Percentiles rank a stretch among this genome's conserved stretches.
Conservation (phyloP, 78 protist species). For the Dictyostelium capitatum region DNA sequence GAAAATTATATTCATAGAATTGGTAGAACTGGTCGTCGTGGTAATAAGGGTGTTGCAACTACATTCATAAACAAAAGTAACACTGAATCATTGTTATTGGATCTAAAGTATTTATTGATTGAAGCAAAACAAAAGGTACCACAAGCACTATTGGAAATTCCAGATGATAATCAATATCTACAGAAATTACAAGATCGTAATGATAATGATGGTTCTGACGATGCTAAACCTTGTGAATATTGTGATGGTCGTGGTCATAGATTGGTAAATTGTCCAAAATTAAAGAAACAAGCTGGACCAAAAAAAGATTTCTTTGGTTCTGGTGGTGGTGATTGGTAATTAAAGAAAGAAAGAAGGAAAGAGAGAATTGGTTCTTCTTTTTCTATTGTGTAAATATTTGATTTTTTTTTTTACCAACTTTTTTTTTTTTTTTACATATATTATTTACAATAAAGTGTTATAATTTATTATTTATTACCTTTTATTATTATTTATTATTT, state of each 20-base stretch:
- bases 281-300: constrained; percentile 36
- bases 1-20: constrained; percentile 96
- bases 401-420: background rate
- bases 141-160: constrained; percentile 41
- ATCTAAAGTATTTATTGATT: constrained; percentile 95
- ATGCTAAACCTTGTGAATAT: constrained; percentile 86
- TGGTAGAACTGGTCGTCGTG: constrained; percentile 98
- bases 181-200: constrained; percentile 15
- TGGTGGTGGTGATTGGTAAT: constrained; percentile 58
- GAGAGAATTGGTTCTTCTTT: background rate
- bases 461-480: background rate
- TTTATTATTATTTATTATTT: background rate
- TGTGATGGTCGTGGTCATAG: constrained; percentile 99
- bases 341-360: background rate
- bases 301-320: constrained; percentile 34
- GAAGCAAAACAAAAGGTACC: constrained; percentile 96
- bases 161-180: constrained; percentile 43
- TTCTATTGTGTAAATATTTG: background rate
- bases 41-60: constrained; percentile 97
- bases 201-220: background rate
- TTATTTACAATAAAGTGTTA: background rate
- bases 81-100: constrained; percentile 93
- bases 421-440: background rate
- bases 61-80: constrained; percentile 81
- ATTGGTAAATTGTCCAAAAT: constrained; percentile 91